Conservation (phyloP, 176 grass and related monocot species). For the Aegilops tauschii region DNA sequence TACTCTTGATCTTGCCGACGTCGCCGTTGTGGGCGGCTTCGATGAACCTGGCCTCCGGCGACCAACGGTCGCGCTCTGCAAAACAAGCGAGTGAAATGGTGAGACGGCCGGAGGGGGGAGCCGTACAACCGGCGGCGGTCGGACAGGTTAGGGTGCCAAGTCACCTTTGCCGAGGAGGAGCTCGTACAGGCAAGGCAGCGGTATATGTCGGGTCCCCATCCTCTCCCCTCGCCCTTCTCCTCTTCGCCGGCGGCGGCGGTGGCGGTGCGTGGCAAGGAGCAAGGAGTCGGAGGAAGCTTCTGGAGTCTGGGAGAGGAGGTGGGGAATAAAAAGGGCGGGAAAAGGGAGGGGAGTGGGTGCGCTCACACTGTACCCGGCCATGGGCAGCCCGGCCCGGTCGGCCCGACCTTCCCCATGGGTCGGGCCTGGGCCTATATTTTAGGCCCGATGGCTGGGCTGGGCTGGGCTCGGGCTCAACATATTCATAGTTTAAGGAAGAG, state of each 20-base stretch:
- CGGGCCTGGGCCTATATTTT: too few species aligned
- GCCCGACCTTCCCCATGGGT: too few species aligned
- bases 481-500: too few species aligned
- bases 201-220: not conserved
- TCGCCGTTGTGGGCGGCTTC: constrained; percentile 2
- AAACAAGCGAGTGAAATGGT: not conserved
- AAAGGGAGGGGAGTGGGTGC: too few species aligned
- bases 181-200: not conserved
- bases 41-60: not conserved
- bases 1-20: constrained; percentile 17
- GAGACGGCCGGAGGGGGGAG: not conserved
- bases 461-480: too few species aligned
- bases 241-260: not conserved
- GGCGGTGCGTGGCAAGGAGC: not conserved
- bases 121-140: too few species aligned
- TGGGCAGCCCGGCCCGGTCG: too few species aligned
- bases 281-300: not conserved
- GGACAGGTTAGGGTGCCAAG: not conserved
- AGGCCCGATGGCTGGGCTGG: too few species aligned
- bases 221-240: not conserved
- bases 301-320: not conserved
- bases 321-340: not conserved
- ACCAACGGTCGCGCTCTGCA: not conserved
- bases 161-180: constrained; percentile 19
- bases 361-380: too few species aligned